These are phyloP conservation scores for Neurospora sp. DNA, from an alignment of 495 filamentous ascomycete genomes.

Conservation along the genomic window DNA sequence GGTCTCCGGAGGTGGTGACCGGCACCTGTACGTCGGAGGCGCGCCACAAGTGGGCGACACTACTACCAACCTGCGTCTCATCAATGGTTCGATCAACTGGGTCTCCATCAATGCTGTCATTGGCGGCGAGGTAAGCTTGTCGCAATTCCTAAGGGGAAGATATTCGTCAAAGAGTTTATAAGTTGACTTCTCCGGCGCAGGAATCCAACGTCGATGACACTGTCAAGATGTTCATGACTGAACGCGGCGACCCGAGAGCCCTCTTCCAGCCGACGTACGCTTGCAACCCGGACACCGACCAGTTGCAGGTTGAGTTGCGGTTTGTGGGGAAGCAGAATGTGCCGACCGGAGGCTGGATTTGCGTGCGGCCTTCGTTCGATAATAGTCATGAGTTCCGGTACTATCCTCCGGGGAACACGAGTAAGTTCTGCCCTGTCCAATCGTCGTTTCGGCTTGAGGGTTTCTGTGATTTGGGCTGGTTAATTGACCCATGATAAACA, in stretches of 20 bases:
- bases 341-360: conserved; percentile 31
- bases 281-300: conserved; percentile 40
- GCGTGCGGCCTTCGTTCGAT: conserved; percentile 31
- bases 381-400: conserved; percentile 36
- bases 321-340: conserved; percentile 25
- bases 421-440: conserved; percentile 17
- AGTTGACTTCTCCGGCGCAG: not conserved
- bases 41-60: conserved; percentile 24
- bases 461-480: not conserved
- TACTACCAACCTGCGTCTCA: conserved; percentile 36
- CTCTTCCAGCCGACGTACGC: conserved; percentile 38
- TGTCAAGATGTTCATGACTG: conserved; percentile 48
- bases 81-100: conserved; percentile 32
- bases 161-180: not conserved
- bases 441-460: not conserved
- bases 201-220: conserved; percentile 39
- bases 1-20: conserved; percentile 39
- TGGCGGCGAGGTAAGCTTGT: conserved; percentile 32
- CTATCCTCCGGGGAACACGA: conserved; percentile 32
- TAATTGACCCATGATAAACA: not conserved
- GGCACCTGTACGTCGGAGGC: conserved; percentile 40
- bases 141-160: not conserved
- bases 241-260: conserved; percentile 36
- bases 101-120: conserved; percentile 32
- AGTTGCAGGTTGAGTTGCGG: conserved; percentile 32